Evolutionary conservation across 1,284 basidiomycete genomes (phyloP).

Genomic region (Microbotryum scabiosae): DNA sequence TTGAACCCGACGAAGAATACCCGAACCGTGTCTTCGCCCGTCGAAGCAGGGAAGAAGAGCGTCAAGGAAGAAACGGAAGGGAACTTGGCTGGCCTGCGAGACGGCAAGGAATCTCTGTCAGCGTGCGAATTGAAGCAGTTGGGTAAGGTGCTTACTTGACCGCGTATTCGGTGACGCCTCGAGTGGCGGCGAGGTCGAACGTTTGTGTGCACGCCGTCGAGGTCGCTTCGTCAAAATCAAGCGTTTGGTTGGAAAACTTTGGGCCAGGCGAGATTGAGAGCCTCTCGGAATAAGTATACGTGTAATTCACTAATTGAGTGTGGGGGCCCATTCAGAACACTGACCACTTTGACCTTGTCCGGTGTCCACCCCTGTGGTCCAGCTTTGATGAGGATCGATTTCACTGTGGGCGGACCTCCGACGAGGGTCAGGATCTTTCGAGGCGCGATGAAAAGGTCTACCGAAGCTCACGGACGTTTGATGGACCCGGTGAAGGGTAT

Average conservation of each 20-base stretch:
- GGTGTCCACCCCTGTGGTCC: slow-evolving; percentile 31
- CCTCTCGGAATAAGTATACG: no score
- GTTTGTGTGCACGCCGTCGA: slow-evolving; percentile 29
- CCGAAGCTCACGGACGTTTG: slow-evolving; percentile 20
- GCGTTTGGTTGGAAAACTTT: slow-evolving; percentile 27
- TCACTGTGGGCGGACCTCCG: slow-evolving; percentile 17
- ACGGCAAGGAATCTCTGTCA: neutral
- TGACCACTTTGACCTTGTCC: slow-evolving; percentile 27
- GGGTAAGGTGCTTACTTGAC: slow-evolving; percentile 20
- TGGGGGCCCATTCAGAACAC: neutral
- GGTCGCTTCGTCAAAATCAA: slow-evolving; percentile 35
- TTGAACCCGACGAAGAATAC: slow-evolving; percentile 36
- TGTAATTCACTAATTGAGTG: no score
- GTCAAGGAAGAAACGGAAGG: slow-evolving; percentile 30
- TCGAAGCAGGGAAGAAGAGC: slow-evolving; percentile 35
- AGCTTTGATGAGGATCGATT: slow-evolving; percentile 32
- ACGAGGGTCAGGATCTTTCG: neutral
- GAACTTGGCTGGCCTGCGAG: slow-evolving; percentile 31
- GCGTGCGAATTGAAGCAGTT: neutral
- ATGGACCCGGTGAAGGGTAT: slow-evolving; percentile 34
- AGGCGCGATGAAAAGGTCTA: neutral
- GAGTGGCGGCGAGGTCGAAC: slow-evolving; percentile 31
- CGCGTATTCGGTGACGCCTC: slow-evolving; percentile 32
- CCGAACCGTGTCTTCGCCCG: slow-evolving; percentile 33
- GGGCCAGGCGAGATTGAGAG: neutral